A percentile compares a stretch with the other conserved stretches of the same genome.
These are phyloP conservation scores for Hamamelis virginiana DNA, from an alignment of 164 flowering plant species.

Conservation along the genomic window DNA sequence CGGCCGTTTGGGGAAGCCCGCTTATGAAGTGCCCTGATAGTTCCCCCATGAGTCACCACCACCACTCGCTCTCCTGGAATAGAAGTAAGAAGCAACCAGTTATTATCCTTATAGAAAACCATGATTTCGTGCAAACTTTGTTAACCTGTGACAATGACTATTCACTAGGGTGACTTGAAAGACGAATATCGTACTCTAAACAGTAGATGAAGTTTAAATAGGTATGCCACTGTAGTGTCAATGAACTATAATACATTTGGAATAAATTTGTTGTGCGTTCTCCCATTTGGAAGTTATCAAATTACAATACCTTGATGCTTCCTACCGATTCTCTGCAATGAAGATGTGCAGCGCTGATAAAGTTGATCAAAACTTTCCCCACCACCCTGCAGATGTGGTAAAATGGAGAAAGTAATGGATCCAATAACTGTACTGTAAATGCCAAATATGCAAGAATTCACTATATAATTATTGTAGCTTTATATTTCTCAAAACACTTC, in stretches of 20 bases:
- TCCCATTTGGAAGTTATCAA: background rate
- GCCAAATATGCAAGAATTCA: background rate
- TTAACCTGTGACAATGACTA: too few relatives aligned
- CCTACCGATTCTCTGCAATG: slow-evolving; percentile 55
- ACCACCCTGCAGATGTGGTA: slow-evolving; percentile 68
- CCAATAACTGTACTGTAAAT: background rate
- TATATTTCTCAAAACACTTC: background rate
- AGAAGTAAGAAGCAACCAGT: slow-evolving; percentile 1
- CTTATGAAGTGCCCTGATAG: slow-evolving; percentile 48
- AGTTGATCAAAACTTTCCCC: slow-evolving; percentile 87
- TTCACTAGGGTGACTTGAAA: too few relatives aligned
- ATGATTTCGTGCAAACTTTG: too few relatives aligned
- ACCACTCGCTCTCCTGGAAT: slow-evolving; percentile 73
- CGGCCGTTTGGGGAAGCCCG: slow-evolving; percentile 48
- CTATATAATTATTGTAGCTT: background rate
- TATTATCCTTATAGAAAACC: too few relatives aligned
- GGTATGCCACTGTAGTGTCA: background rate
- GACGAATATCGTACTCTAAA: too few relatives aligned
- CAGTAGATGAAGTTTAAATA: background rate
- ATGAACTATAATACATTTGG: background rate
- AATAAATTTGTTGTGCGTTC: background rate
- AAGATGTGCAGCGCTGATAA: slow-evolving; percentile 57
- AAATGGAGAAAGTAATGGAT: slow-evolving; percentile 8
- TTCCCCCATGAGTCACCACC: slow-evolving; percentile 86
- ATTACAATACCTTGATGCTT: slow-evolving; percentile 66